phyloP scores from a whole-genome alignment of 78 protist species.

The Cavenderia fasciculata region DNA sequence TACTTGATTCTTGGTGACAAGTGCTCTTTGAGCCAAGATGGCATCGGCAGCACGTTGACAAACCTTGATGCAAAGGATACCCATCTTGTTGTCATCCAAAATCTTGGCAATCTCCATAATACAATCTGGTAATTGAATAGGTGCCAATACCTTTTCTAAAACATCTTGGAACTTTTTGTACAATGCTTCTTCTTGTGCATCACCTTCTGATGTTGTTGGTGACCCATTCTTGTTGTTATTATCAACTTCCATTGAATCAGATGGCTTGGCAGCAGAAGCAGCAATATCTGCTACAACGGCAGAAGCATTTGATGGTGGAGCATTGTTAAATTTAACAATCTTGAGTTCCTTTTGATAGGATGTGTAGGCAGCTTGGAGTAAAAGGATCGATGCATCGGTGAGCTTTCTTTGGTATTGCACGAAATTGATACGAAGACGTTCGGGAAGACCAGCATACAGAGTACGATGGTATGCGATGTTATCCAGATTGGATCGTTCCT shows the following conservation, averaged over 20 bases:
- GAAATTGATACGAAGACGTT: too few species aligned
- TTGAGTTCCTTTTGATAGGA: constrained; percentile 6
- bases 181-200: constrained; percentile 8
- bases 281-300: neutral
- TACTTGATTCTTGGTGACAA: neutral
- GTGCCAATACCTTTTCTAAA: neutral
- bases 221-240: neutral
- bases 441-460: too few species aligned
- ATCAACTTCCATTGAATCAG: neutral
- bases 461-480: too few species aligned
- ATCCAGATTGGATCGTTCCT: too few species aligned
- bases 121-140: neutral
- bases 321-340: too few species aligned
- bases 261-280: neutral
- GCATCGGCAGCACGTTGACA: constrained; percentile 7
- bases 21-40: constrained; percentile 4
- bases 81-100: constrained; percentile 1
- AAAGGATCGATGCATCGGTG: neutral
- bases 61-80: neutral
- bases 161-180: neutral
- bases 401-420: neutral
- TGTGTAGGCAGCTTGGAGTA: neutral
- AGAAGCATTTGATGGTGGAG: too few species aligned
- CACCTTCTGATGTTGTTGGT: neutral
- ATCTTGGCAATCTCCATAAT: constrained; percentile 10